Percentiles rank a stretch among this genome's conserved stretches.
Conservation (phyloP, 495 filamentous ascomycete species). For the Rusavskia elegans region DNA sequence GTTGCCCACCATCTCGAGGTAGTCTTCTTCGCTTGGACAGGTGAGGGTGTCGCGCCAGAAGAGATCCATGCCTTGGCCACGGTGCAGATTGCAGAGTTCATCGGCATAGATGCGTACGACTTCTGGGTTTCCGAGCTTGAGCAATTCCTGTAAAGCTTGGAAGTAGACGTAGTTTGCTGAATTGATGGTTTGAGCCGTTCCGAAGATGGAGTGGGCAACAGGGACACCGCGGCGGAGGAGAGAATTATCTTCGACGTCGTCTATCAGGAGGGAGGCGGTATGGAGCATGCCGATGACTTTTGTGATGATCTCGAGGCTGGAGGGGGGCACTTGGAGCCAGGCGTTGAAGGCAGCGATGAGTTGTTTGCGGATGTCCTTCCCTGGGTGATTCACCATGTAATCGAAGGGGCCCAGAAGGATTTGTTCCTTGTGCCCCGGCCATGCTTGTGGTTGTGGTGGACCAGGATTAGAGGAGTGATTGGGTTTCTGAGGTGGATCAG, state of each 20-base stretch:
- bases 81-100: conserved; percentile 84
- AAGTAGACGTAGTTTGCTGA: conserved; percentile 97
- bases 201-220: conserved; percentile 89
- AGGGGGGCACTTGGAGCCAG: conserved; percentile 71
- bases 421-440: conserved; percentile 37
- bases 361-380: conserved; percentile 79
- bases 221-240: conserved; percentile 74
- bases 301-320: conserved; percentile 66
- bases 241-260: conserved; percentile 82
- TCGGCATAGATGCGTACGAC: conserved; percentile 70
- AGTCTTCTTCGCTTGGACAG: conserved; percentile 89
- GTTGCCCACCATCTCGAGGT: conserved; percentile 96
- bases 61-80: conserved; percentile 94
- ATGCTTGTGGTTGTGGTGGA: conserved; percentile 8
- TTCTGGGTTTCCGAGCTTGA: conserved; percentile 53
- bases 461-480: too few species aligned
- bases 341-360: conserved; percentile 81
- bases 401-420: conserved; percentile 77
- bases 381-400: conserved; percentile 71
- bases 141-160: conserved; percentile 64
- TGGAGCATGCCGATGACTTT: conserved; percentile 87
- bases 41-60: conserved; percentile 92
- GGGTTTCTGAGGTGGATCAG: neutral
- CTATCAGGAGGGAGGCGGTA: conserved; percentile 80
- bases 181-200: conserved; percentile 92